Evolutionary conservation across 2,329 filamentous ascomycete species (phyloP).

Genomic region (Ustulina deusta): DNA sequence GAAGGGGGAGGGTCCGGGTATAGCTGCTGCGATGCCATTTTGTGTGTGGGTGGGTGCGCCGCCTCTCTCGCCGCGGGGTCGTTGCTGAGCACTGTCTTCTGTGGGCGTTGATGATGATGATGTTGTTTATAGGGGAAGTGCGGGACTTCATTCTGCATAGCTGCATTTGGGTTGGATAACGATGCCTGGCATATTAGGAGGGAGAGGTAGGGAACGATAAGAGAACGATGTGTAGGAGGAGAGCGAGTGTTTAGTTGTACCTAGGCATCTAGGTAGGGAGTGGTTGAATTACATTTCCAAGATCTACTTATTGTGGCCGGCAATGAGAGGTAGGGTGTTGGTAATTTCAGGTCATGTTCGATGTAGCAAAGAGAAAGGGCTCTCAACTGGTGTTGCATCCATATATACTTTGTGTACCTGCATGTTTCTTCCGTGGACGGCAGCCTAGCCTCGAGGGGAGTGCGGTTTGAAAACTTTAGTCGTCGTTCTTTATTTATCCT

Average conservation of each 20-base stretch:
- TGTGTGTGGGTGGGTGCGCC: background rate
- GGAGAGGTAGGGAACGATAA: background rate
- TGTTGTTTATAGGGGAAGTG: constrained; percentile 20
- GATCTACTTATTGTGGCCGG: background rate
- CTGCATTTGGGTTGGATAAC: background rate
- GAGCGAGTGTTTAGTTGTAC: background rate
- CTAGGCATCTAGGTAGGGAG: background rate
- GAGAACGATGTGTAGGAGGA: background rate
- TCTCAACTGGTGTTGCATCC: background rate
- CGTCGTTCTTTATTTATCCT: background rate
- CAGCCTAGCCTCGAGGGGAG: background rate
- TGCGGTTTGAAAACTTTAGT: constrained; percentile 3
- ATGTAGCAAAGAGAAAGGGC: constrained; percentile 6
- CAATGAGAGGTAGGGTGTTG: background rate
- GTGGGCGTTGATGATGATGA: constrained; percentile 1
- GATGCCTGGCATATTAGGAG: constrained; percentile 19
- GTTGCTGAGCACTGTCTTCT: background rate
- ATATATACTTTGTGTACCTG: background rate
- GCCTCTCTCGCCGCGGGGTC: background rate
- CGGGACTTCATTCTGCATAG: constrained; percentile 23
- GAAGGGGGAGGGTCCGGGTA: constrained; percentile 31
- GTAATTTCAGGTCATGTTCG: background rate
- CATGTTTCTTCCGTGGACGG: background rate
- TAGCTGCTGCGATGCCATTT: constrained; percentile 1
- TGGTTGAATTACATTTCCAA: background rate